Evolutionary conservation across 1,139 yeast species (phyloP).

Genomic region (Kluyveromyces marxianus): DNA sequence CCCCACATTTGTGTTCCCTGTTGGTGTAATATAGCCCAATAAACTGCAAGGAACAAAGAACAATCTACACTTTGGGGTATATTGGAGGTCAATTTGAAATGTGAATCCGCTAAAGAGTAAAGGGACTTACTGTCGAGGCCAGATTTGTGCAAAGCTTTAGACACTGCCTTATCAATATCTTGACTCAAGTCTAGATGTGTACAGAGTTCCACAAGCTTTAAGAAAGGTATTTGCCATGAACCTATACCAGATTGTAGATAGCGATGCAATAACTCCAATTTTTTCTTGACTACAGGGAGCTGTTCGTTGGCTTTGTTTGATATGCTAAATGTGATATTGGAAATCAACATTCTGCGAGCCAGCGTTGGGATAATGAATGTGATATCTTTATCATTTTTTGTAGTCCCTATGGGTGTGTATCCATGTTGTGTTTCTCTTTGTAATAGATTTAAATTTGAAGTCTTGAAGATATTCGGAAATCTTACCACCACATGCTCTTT

Average conservation of each 20-base stretch:
- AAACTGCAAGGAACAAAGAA: constrained; percentile 20
- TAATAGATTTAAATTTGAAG: constrained; percentile 30
- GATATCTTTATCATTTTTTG: constrained; percentile 22
- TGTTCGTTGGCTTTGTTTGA: constrained; percentile 31
- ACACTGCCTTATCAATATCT: constrained; percentile 20
- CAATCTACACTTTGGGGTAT: constrained; percentile 11
- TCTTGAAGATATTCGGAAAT: constrained; percentile 45
- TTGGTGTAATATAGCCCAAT: constrained; percentile 25
- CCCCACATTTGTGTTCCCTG: constrained; percentile 28
- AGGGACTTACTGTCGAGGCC: constrained; percentile 12
- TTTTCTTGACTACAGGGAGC: constrained; percentile 32
- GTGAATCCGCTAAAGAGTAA: background rate
- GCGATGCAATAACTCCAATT: constrained; percentile 49
- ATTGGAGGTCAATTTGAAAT: constrained; percentile 1
- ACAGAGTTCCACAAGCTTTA: constrained; percentile 39
- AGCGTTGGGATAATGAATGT: constrained; percentile 20
- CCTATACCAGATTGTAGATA: constrained; percentile 41
- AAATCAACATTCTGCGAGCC: constrained; percentile 26
- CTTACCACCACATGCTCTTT: constrained; percentile 42
- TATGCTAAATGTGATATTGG: constrained; percentile 21
- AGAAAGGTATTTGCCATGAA: constrained; percentile 45
- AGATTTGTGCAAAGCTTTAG: constrained; percentile 16
- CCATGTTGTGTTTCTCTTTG: constrained; percentile 24
- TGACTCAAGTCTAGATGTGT: constrained; percentile 22
- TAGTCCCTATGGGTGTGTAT: constrained; percentile 25